Evolutionary conservation across 1,139 yeast genomes (phyloP), one percentile per base, ranked within the genome.

Genomic region (Taphrina pruni): DNA sequence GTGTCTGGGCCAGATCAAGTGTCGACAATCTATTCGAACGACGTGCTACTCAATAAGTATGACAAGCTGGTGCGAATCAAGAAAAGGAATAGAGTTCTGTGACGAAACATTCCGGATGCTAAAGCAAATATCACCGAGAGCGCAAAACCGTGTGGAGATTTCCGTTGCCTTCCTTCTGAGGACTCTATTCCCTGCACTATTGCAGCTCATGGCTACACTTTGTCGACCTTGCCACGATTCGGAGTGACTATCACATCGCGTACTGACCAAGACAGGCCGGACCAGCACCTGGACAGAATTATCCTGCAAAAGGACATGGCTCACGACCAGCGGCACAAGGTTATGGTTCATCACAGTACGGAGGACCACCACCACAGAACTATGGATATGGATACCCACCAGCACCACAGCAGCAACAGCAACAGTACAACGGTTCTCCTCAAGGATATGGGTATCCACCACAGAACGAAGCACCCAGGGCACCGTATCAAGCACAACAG

Each of bases 121-220:
- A 75, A 74, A 51, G 56, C 62, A 67, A 56, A 45, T 48, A 45
- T 58, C 56, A 57, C 74, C 75, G 72, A 72, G 74, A 72, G 79
- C 77, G 77, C 78, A 60, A 73, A 75, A 66, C 73, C 78, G 72
- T 78, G 80, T 77, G 76, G 80, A 78, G 72, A 75, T 71, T 72
- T 72, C 77, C 79, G 81, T 79, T 79, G 81, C 81, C 82, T 80
- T 80, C 82, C 82, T 79, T 78, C 82, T 79, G 81, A 80, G 58
- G 39, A 32, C 60, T 57, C 68, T 46, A 21, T 36, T 36, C 45
- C 12, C 12, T 41, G 20, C 14, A 14, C 11, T 11, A 3, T 39
- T 11, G 14, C 11, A 9, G 43, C 11, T 39, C 43, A 39, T 2
- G 7, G 6, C 2, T 0, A 9, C 14, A 39, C 43, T 14, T 14